Evolutionary conservation across 2,329 filamentous ascomycete species (phyloP).

Genomic region (Aspergillus japonicus): DNA sequence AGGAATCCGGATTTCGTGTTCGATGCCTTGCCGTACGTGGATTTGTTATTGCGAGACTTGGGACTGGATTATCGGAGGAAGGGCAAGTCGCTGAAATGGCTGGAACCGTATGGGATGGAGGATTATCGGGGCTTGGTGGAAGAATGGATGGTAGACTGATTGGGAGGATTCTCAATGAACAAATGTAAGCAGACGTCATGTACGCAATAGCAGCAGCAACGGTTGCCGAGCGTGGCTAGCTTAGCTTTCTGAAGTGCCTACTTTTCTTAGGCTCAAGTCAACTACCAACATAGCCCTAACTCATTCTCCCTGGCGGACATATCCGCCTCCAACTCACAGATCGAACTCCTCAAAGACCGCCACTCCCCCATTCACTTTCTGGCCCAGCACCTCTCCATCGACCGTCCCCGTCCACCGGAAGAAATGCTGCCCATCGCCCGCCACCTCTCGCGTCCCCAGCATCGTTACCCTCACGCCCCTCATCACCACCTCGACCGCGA

Average conservation of each 20-base stretch:
- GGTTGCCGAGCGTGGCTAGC: no score
- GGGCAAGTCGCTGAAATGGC: constrained; percentile 29
- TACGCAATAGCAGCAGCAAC: no score
- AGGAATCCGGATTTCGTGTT: constrained; percentile 65
- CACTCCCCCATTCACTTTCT: constrained; percentile 14
- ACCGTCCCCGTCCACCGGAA: constrained; percentile 25
- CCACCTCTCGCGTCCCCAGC: constrained; percentile 8
- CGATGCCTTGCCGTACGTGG: constrained; percentile 71
- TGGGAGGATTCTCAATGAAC: no score
- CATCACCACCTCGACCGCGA: constrained; percentile 14
- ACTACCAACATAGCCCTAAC: no score
- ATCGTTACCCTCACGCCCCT: constrained; percentile 16
- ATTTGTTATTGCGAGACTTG: constrained; percentile 65
- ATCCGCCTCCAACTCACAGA: background rate
- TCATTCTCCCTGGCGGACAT: no score
- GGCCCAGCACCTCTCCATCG: constrained; percentile 8
- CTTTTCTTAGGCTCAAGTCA: background rate
- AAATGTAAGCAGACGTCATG: no score
- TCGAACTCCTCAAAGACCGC: constrained; percentile 28
- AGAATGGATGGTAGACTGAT: constrained; percentile 35
- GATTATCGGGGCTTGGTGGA: constrained; percentile 45
- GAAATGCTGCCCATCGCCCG: constrained; percentile 18
- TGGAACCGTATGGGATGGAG: constrained; percentile 38
- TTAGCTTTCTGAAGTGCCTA: no score
- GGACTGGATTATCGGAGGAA: constrained; percentile 53